Base-by-base conservation (phyloP, 495 filamentous ascomycete genomes). In the Massariosphaeria phaeospora region DNA sequence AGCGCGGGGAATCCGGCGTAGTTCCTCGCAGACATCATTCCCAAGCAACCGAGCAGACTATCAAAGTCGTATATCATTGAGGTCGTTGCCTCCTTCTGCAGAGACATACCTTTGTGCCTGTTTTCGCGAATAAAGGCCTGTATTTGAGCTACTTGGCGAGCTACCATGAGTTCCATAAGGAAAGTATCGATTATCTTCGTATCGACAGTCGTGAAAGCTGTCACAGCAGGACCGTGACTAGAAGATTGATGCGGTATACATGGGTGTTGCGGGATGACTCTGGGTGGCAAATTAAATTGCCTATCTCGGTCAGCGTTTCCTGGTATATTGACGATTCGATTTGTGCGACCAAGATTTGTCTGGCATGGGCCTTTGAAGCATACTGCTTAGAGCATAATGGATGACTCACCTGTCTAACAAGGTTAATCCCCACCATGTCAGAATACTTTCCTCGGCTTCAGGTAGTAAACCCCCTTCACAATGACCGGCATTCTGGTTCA, bases 221-320 rank as follows among this genome's bases (percentile, higher is more conserved):
- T 50, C 6, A 11, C 17, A 18, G 23, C n/a, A 31, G 30, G 23
- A 23, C 17, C 21, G n/a, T 8, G 36, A 10, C 8, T 12, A 15
- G 11, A 18, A 18, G 18, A 7, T 24, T 21, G 3, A 18, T 8
- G 10, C 7, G n/a, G 11, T 2, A 54, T 33, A 6, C n/a, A 20
- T 11, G 52, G 34, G 15, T 39, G 42, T n/a, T 30, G 34, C 6
- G 51, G 41, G 5, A 46, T 33, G n/a, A 13, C 3, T 18, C 41
- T 6, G n/a, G 51, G 51, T 12, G 51, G 51, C 41, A 54, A 36
- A 26, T 54, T 54, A 17, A 54, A n/a, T 15, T 54, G 46, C 8
- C 41, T 54, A 20, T 9, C 7, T 33, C 29, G 7, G 29, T 33
- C 13, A 33, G 29, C 13, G 7, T 7, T 33, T 33, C 13, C 29